phyloP scores from a whole-genome alignment of 768 basidiomycete genomes.

The Auricularia heimuer region DNA sequence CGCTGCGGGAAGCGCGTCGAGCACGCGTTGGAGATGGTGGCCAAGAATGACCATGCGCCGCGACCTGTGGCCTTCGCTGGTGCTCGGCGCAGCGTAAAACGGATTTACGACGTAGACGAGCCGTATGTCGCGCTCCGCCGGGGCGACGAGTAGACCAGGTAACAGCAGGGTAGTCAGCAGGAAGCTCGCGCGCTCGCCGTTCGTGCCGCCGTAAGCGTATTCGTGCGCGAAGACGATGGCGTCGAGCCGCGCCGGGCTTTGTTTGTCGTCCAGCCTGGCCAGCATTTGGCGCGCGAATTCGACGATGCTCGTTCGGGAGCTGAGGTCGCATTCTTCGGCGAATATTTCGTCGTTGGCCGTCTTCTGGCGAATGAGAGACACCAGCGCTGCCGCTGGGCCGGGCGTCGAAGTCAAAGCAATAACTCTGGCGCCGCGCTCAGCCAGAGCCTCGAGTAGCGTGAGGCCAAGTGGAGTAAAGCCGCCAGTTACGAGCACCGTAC shows the following conservation, averaged over 20 bases:
- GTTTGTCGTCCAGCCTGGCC: slow-evolving; percentile 51
- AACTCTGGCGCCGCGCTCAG: slow-evolving; percentile 67
- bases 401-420: slow-evolving; percentile 57
- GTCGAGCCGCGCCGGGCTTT: slow-evolving; percentile 57
- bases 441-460: slow-evolving; percentile 54
- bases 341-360: slow-evolving; percentile 69
- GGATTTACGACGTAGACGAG: slow-evolving; percentile 80
- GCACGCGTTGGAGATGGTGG: slow-evolving; percentile 6
- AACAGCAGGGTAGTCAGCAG: slow-evolving; percentile 70
- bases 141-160: slow-evolving; percentile 70
- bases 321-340: slow-evolving; percentile 68
- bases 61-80: slow-evolving; percentile 17
- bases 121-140: slow-evolving; percentile 84
- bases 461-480: slow-evolving; percentile 67
- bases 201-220: slow-evolving; percentile 47
- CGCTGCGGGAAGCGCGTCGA: slow-evolving; percentile 19
- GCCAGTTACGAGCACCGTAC: slow-evolving; percentile 64
- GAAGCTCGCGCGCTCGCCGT: slow-evolving; percentile 59
- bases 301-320: slow-evolving; percentile 55
- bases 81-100: slow-evolving; percentile 62
- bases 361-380: slow-evolving; percentile 56
- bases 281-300: slow-evolving; percentile 38
- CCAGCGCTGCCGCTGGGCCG: slow-evolving; percentile 41
- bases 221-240: slow-evolving; percentile 73
- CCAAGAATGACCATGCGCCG: slow-evolving; percentile 2